Base-by-base conservation (phyloP, 73 alveolate genomes). In the Diophrys appendiculata region DNA sequence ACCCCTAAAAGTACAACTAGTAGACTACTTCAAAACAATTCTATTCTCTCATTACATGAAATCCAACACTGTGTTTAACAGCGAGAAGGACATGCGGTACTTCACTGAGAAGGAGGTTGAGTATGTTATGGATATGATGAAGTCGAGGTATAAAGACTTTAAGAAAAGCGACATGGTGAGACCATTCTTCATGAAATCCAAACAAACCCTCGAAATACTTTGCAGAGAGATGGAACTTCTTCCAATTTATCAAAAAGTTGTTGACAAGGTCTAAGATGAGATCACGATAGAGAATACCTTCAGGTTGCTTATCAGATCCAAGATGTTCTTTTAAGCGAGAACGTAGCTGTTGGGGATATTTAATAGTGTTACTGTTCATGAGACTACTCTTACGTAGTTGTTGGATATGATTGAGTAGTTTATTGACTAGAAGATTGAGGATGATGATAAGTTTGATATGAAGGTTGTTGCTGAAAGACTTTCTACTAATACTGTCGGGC, bases 41-140 rank as follows among this genome's bases (percentile, higher is more conserved):
- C 71, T 60, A 11, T 60, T 11, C 71, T 23, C 26, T 11, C 71
- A 13, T 23, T 14, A 23, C 71, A 60, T 25, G 31, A 8, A 60
- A 5, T 23, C 26, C 3, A 29, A 60, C 71, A 60, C 29, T 60
- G 71, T 13, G n/a, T 68, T 82, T 34, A 82, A 82, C 65, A 73
- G 53, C 27, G 84, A 82, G n/a, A 25, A 73, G 8, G 90, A 82
- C 64, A 56, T 64, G 43, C 43, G 56, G 0, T 70, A 52, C 31
- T 82, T 53, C 32, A 5, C 33, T 2, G 90, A 82, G 35, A 32
- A 33, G 65, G 90, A 82, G 67, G 80, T 82, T 1, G 90, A 82
- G 32, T 73, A 82, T 25, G 73, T 55, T 0, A 72, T 82, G 22
- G 90, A 82, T 52, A 72, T 82, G 90, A 82, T 82, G 84, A 82